Evolutionary conservation across 2,329 filamentous ascomycete genomes (phyloP).

Genomic region (Hypoxylon sp.): DNA sequence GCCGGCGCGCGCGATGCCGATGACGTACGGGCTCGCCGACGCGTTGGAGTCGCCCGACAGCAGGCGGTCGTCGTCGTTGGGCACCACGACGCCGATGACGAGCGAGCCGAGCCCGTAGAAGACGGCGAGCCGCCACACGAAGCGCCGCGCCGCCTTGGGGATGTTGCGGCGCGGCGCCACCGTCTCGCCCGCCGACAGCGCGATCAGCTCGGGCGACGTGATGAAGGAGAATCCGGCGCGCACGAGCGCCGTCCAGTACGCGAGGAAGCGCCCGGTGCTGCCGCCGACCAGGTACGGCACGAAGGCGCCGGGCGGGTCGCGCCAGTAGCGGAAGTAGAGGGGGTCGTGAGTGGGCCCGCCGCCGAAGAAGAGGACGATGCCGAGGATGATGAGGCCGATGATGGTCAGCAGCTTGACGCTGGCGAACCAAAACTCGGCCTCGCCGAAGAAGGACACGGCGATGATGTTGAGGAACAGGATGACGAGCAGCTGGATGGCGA

Average conservation of each 20-base stretch:
- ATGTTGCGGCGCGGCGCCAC: conserved; percentile 70
- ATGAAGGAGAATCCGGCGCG: conserved; percentile 69
- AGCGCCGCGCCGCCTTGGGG: conserved; percentile 68
- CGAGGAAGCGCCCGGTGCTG: conserved; percentile 61
- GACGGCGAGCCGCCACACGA: conserved; percentile 67
- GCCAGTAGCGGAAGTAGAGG: conserved; percentile 61
- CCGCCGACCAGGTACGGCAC: conserved; percentile 57
- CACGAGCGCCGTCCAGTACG: conserved; percentile 64
- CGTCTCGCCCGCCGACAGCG: conserved; percentile 71
- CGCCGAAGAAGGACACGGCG: conserved; percentile 64
- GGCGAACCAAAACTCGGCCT: conserved; percentile 69
- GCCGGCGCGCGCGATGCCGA: conserved; percentile 71
- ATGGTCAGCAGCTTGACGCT: conserved; percentile 68
- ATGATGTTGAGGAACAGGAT: conserved; percentile 65
- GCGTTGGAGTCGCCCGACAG: conserved; percentile 65
- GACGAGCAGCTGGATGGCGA: conserved; percentile 63
- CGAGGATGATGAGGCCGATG: conserved; percentile 63
- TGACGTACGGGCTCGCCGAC: conserved; percentile 68
- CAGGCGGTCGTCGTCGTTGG: conserved; percentile 71
- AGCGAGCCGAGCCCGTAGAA: conserved; percentile 71
- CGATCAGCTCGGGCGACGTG: conserved; percentile 68
- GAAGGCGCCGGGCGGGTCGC: conserved; percentile 54
- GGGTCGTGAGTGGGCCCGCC: conserved; percentile 59
- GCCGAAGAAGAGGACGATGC: conserved; percentile 64
- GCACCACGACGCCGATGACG: conserved; percentile 67